Evolutionary conservation across 1,284 basidiomycete genomes (phyloP).

Genomic region (Quambalaria eucalypti): DNA sequence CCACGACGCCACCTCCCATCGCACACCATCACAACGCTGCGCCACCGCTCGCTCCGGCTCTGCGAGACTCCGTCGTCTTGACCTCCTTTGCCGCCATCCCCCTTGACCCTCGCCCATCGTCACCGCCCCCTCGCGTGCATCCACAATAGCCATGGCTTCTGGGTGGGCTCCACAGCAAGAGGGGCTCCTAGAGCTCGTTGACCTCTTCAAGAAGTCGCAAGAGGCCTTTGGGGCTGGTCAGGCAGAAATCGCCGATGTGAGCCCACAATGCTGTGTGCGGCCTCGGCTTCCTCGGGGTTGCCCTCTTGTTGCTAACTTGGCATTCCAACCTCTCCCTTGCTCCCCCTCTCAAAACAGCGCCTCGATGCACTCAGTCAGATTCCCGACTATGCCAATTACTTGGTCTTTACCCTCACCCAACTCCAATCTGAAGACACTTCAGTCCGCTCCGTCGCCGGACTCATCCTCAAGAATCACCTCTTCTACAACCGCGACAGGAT

Average conservation of each 20-base stretch:
- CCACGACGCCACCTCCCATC: too few relatives aligned
- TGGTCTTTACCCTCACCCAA: slow-evolving; percentile 78
- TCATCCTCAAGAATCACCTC: slow-evolving; percentile 87
- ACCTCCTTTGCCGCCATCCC: too few relatives aligned
- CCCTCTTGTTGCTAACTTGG: not conserved
- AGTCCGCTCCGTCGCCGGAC: slow-evolving; percentile 87
- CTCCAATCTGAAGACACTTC: slow-evolving; percentile 75
- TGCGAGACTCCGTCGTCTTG: too few relatives aligned
- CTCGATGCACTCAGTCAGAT: slow-evolving; percentile 36
- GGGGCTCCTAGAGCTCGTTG: not conserved
- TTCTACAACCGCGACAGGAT: slow-evolving; percentile 20
- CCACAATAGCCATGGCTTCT: too few relatives aligned
- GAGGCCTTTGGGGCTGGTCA: not conserved
- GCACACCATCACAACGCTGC: too few relatives aligned
- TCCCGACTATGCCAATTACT: slow-evolving; percentile 75
- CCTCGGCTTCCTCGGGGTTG: not conserved
- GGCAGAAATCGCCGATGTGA: slow-evolving; percentile 1
- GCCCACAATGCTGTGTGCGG: not conserved
- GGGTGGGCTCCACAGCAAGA: not conserved
- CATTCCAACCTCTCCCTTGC: not conserved
- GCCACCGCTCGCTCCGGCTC: too few relatives aligned
- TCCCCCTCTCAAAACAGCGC: slow-evolving; percentile 12
- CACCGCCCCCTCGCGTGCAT: too few relatives aligned
- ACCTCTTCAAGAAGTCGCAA: not conserved
- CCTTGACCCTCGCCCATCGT: too few relatives aligned